Base-by-base conservation (phyloP, 805 yeast genomes). In the Geotrichum ghanense region DNA sequence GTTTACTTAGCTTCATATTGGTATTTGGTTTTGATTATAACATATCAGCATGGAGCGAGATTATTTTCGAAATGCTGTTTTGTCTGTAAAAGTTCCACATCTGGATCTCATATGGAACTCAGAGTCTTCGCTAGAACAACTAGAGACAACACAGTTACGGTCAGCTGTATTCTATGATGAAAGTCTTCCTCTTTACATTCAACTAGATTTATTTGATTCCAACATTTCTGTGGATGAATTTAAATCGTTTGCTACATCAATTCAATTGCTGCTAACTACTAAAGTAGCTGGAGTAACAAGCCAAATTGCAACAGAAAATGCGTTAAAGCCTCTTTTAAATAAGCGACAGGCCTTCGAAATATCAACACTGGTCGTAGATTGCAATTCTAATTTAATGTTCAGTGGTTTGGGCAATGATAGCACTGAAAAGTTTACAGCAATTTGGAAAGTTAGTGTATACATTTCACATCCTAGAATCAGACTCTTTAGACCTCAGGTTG, bases 121-220 rank as follows among this genome's bases (percentile, higher is more conserved):
- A n/a, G 37, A 10, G 4, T 31, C 37, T 5, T 6, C 16, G 4
- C 12, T 31, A 4, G 37, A 31, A n/a, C 16, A 31, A n/a, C 17
- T 31, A 19, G 16, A n/a, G 5, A 19, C 12, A n/a, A 31, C 37
- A 10, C 5, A 31, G 14, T 25, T 26, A 17, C 43, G 53, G 14
- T 22, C 44, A 2, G 27, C 45, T 9, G 25, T 49, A 25, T 53
- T 53, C 41, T 53, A 53, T 27, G 56, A 53, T 41, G 56, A 53
- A 35, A 45, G 35, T 6, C 35, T 51, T 17, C 27, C 42, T 24
- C 43, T 46, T 3, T 52, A 51, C 41, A 45, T 51, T 17, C 23
- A 35, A 42, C 46, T 51, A 4, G 34, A 26, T 22, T 34, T 31
- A 2, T 27, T 20, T 9, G 41, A 41, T 19, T 9, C 37, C 17